Conservation (phyloP, 2,329 filamentous ascomycete genomes). For the Xylariomycetidae sp. region DNA sequence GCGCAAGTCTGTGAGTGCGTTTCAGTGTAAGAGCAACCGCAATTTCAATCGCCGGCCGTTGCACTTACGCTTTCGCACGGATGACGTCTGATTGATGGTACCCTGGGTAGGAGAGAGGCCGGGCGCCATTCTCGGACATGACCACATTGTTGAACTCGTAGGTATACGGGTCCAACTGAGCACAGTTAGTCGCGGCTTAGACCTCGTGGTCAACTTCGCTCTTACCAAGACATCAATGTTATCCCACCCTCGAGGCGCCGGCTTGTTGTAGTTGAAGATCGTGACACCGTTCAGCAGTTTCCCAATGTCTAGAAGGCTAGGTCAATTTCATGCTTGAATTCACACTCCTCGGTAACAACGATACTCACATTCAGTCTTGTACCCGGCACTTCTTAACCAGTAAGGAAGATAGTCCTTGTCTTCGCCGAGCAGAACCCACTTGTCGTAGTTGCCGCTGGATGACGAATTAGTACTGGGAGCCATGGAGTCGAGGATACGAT, state of each 20-base stretch:
- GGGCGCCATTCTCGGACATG: slow-evolving; percentile 16
- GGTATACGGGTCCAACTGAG: slow-evolving; percentile 19
- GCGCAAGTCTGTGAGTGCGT: too few species aligned
- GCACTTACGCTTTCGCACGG: slow-evolving; percentile 15
- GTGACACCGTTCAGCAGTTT: slow-evolving; percentile 39
- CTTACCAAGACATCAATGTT: slow-evolving; percentile 13
- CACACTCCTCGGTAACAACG: neutral
- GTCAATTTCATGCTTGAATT: neutral
- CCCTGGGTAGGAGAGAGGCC: slow-evolving; percentile 12
- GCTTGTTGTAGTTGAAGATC: slow-evolving; percentile 32
- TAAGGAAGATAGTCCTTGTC: slow-evolving; percentile 35
- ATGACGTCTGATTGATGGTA: slow-evolving; percentile 20
- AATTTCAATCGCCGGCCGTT: too few species aligned
- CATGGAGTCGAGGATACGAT: too few species aligned
- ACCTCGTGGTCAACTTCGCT: too few species aligned
- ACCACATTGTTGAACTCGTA: slow-evolving; percentile 18
- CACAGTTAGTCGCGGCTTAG: too few species aligned
- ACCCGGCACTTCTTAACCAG: slow-evolving; percentile 36
- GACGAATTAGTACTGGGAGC: too few species aligned
- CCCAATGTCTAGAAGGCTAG: slow-evolving; percentile 24
- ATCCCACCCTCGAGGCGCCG: slow-evolving; percentile 19
- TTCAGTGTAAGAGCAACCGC: too few species aligned
- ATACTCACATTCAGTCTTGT: slow-evolving; percentile 34
- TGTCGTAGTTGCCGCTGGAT: neutral
- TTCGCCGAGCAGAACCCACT: slow-evolving; percentile 21